phyloP scores from a whole-genome alignment of 768 basidiomycete genomes.

The Leccinellum albellum region DNA sequence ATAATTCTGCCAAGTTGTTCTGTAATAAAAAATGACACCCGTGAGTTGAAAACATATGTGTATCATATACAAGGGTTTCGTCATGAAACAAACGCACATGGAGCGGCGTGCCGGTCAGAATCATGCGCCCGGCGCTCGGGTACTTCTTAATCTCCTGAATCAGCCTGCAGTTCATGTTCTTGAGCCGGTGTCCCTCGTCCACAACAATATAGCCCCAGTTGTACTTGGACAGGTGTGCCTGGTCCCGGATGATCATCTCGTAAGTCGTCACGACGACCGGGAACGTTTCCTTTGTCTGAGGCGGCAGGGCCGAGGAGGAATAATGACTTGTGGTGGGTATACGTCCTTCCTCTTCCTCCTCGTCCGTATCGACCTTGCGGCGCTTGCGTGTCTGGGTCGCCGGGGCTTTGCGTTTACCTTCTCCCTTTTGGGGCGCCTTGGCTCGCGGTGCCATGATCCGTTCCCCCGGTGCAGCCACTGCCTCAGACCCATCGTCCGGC shows the following conservation, averaged over 20 bases:
- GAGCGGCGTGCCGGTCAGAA: constrained; percentile 93
- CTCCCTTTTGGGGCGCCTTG: constrained; percentile 15
- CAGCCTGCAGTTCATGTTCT: constrained; percentile 89
- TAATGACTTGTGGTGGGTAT: constrained; percentile 17
- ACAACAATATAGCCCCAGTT: constrained; percentile 93
- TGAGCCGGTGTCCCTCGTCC: constrained; percentile 92
- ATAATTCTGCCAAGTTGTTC: constrained; percentile 95
- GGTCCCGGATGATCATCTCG: constrained; percentile 88
- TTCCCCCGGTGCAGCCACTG: constrained; percentile 20
- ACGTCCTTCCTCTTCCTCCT: constrained; percentile 2
- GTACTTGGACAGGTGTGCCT: constrained; percentile 58
- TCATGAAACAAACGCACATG: constrained; percentile 58
- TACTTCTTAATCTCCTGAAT: constrained; percentile 90
- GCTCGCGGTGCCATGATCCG: constrained; percentile 22
- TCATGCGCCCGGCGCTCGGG: constrained; percentile 79
- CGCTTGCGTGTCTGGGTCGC: constrained; percentile 14
- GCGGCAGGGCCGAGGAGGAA: constrained; percentile 9
- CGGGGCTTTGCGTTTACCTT: constrained; percentile 5
- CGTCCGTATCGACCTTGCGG: constrained; percentile 15
- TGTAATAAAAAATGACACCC: constrained; percentile 32
- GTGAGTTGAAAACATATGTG: neutral
- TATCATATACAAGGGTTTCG: neutral
- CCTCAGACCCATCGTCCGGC: constrained; percentile 26
- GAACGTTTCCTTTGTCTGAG: constrained; percentile 42
- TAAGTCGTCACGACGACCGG: constrained; percentile 90